Evolutionary conservation across 2,329 filamentous ascomycete genomes (phyloP).

Genomic region (Apiospora kogelbergensis): DNA sequence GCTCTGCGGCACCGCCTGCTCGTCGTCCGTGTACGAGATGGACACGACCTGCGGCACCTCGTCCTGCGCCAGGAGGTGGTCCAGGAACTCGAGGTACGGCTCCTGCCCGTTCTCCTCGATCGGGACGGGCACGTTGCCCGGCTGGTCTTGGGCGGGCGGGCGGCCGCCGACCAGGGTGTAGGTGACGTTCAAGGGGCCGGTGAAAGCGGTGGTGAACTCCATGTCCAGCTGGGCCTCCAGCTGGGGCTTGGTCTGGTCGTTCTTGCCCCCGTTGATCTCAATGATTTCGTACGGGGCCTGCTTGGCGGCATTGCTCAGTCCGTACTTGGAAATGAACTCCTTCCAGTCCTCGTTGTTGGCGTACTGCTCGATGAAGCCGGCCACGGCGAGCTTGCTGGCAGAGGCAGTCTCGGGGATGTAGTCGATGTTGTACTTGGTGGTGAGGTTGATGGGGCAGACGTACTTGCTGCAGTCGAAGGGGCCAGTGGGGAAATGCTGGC

Average conservation of each 20-base stretch:
- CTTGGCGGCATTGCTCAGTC: not conserved
- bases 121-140: not conserved
- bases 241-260: not conserved
- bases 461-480: constrained; percentile 3
- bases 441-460: not conserved
- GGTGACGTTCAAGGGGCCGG: not conserved
- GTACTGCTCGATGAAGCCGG: constrained; percentile 10
- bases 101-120: constrained; percentile 52
- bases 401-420: constrained; percentile 9
- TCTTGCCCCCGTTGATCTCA: constrained; percentile 2
- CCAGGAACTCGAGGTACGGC: constrained; percentile 64
- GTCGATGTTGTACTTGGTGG: constrained; percentile 7
- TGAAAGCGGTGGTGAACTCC: constrained; percentile 6
- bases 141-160: not conserved
- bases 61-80: constrained; percentile 53
- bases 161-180: constrained; percentile 6
- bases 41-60: constrained; percentile 60
- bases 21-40: constrained; percentile 66
- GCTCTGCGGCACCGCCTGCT: constrained; percentile 58
- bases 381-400: constrained; percentile 9
- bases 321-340: not conserved
- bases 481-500: not conserved
- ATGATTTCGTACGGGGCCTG: not conserved
- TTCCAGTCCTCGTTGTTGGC: not conserved
- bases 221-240: constrained; percentile 6